Evolutionary conservation across 1,284 basidiomycete genomes (phyloP), one percentile per base, ranked within the genome.

Genomic region (Apiotrichum brassicae): DNA sequence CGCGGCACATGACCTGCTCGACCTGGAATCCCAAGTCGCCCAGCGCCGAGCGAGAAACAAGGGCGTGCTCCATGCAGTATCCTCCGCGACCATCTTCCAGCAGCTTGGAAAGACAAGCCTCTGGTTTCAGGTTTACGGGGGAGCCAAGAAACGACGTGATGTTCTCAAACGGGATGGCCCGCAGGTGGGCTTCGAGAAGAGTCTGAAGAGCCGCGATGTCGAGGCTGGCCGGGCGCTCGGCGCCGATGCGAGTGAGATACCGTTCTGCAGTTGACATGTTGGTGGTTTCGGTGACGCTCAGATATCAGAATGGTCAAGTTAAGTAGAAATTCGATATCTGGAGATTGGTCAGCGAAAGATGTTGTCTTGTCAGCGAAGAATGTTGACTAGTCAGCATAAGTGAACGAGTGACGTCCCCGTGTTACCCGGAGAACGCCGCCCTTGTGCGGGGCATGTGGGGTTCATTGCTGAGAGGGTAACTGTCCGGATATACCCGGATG

Each of bases 31-130:
- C 49, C 3, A 51, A 43, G 22, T 36, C 46, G 7, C 20, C n/a
- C 2, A 55, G 46, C 11, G 49, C 53, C 4, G 43, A n/a, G 20
- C 35, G 26, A 8, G 36, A 38, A 25, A 55, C 23, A 1, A 38
- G 28, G 3, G 46, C 46, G 33, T 55, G 53, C 46, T 55, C 53
- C 53, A 55, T 48, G 53, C 53, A 55, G 46, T 55, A 55, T 0
- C 49, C 49, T 3, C 53, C 53, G 7, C 53, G 46, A 1, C 33
- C 12, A 16, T 22, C 38, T 14, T 45, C 43, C 14, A 51, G 38
- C 16, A 55, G 38, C 43, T 55, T 51, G 14, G 42, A n/a, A 32
- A 34, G 48, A 6, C 39, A 22, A 1, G 23, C 46, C 7, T 48
- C 49, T 4, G 43, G 26, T 1, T 42, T 40, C 13, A 55, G 8